Evolutionary conservation across 2,329 filamentous ascomycete genomes (phyloP).

Genomic region (Penicillium sp.): DNA sequence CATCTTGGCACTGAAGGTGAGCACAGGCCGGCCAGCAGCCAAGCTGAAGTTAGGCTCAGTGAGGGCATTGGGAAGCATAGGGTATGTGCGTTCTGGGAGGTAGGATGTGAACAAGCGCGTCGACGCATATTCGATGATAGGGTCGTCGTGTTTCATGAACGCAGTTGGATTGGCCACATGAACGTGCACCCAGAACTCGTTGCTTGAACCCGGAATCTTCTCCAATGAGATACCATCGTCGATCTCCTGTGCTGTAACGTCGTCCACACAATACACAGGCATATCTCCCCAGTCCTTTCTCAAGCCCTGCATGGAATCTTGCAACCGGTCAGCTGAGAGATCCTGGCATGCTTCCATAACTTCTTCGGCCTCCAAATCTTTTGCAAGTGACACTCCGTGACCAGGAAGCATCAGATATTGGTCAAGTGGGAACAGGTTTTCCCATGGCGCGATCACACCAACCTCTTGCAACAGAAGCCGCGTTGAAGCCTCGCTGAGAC

Average conservation of each 20-base stretch:
- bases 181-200: constrained; percentile 61
- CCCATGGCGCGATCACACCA: constrained; percentile 61
- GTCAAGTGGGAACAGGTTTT: constrained; percentile 56
- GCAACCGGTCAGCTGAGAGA: constrained; percentile 33
- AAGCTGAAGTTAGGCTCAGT: constrained; percentile 58
- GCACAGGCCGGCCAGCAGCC: constrained; percentile 53
- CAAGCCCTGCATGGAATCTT: constrained; percentile 58
- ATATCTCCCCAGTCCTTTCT: constrained; percentile 60
- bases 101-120: constrained; percentile 58
- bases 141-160: constrained; percentile 56
- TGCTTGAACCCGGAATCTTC: constrained; percentile 43
- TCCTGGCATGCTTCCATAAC: constrained; percentile 31
- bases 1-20: constrained; percentile 63
- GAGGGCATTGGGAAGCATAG: constrained; percentile 57
- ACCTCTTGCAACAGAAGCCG: constrained; percentile 62
- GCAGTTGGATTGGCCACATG: constrained; percentile 68
- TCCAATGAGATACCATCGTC: constrained; percentile 66
- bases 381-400: constrained; percentile 34
- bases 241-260: constrained; percentile 56
- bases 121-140: constrained; percentile 57
- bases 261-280: constrained; percentile 63
- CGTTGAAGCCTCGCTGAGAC: constrained; percentile 41
- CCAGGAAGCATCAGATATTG: constrained; percentile 56
- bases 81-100: constrained; percentile 55
- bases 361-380: constrained; percentile 35